Evolutionary conservation across 495 filamentous ascomycete genomes (phyloP), one percentile per base, ranked within the genome.

Genomic region (Aspergillus campestris): DNA sequence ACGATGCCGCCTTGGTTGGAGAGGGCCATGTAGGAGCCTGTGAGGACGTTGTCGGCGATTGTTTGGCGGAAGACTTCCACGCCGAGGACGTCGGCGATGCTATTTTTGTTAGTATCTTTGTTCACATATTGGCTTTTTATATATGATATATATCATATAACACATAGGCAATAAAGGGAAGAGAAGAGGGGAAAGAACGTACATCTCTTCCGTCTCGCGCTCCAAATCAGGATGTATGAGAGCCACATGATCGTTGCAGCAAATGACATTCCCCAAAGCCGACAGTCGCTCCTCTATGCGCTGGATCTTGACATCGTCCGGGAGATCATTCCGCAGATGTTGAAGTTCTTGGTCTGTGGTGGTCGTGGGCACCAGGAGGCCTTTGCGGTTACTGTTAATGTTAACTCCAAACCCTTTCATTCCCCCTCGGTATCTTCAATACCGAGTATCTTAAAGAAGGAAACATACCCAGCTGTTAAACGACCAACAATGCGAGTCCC

Each of bases 51-150:
- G 66, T 96, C 94, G 56, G 87, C 86, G 44, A 98, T 82, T 36
- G 92, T 97, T 74, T 98, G 92, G 45, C 94, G 81, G 77, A 97
- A 98, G 11, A 98, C 92, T 70, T 98, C 92, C 44, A 98, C 92
- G 43, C 92, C 92, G 7, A 98, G 80, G 50, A 94, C 86, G 62
- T 98, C 92, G 54, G 92, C 91, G 61, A 98, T 87, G 48, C 71
- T 74, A 34, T 34, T 24, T 7, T 40, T 12, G 15, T 7, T 39
- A 31, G 28, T 13, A 18, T 42, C 8, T 32, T 36, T 38, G 1
- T 18, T 31, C 32, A n/a, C n/a, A n/a, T n/a, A n/a, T n/a, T n/a
- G n/a, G n/a, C n/a, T n/a, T n/a, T n/a, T n/a, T n/a, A n/a, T n/a
- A n/a, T n/a, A n/a, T n/a, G n/a, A n/a, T n/a, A n/a, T n/a, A n/a